Conservation (phyloP, 2,329 filamentous ascomycete genomes). For the Arthrobotrys pseudoclavata region DNA sequence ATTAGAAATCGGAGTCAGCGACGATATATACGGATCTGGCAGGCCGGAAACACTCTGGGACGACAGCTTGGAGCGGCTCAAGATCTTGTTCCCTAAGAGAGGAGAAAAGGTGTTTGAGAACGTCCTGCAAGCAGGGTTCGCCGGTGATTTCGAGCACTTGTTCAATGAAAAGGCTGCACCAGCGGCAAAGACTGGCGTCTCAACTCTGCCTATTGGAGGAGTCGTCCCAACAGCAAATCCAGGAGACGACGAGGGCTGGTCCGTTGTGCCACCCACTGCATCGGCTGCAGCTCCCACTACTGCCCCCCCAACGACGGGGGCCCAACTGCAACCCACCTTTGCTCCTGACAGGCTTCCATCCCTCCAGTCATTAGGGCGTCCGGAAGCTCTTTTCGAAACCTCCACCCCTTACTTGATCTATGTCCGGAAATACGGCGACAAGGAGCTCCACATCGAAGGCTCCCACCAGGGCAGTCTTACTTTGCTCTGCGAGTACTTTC, state of each 20-base stretch:
- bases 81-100: conserved; percentile 44
- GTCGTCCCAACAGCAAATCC: conserved; percentile 2
- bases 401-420: conserved; percentile 57
- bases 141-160: conserved; percentile 48
- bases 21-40: conserved; percentile 30
- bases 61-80: neutral
- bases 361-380: conserved; percentile 31
- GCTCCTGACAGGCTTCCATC: conserved; percentile 46
- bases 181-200: conserved; percentile 18
- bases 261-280: conserved; percentile 42
- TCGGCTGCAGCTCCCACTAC: conserved; percentile 12
- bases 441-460: conserved; percentile 57
- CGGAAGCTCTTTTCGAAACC: conserved; percentile 48
- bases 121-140: conserved; percentile 47
- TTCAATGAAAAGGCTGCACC: conserved; percentile 44
- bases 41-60: conserved; percentile 46
- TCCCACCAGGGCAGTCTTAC: conserved; percentile 57
- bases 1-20: conserved; percentile 50
- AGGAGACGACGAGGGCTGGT: conserved; percentile 54
- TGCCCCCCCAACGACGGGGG: conserved; percentile 9
- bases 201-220: conserved; percentile 48
- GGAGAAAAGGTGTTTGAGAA: conserved; percentile 47
- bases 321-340: conserved; percentile 18
- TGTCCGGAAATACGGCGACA: conserved; percentile 53
- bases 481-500: conserved; percentile 56